Conservation (phyloP, 495 filamentous ascomycete genomes). For the Cercophora sp. region DNA sequence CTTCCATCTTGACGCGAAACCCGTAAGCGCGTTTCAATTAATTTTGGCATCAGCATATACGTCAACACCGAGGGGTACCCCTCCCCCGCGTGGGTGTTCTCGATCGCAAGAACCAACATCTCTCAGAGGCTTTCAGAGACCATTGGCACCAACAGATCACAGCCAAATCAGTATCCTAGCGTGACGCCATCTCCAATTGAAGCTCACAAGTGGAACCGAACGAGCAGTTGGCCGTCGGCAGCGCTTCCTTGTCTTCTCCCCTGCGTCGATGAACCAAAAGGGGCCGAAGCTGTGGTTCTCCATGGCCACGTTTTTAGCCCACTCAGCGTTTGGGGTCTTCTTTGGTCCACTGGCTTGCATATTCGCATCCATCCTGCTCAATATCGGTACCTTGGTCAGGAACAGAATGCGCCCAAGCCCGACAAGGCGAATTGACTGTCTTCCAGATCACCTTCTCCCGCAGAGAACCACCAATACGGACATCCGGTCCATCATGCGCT, state of each 20-base stretch:
- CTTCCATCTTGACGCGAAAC: slow-evolving; percentile 31
- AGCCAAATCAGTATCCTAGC: too few relatives aligned
- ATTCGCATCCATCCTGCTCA: not conserved
- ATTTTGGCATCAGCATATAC: too few relatives aligned
- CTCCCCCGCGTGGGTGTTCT: too few relatives aligned
- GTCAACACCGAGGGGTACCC: too few relatives aligned
- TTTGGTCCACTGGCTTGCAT: slow-evolving; percentile 2
- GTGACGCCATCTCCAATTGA: too few relatives aligned
- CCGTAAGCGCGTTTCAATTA: slow-evolving; percentile 29
- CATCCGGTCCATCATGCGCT: not conserved
- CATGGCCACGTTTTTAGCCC: not conserved
- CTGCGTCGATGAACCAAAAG: too few relatives aligned
- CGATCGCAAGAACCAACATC: too few relatives aligned
- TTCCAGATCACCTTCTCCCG: slow-evolving; percentile 3
- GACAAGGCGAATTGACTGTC: slow-evolving; percentile 1
- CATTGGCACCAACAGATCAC: too few relatives aligned
- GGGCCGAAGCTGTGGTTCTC: not conserved
- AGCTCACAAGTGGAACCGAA: too few relatives aligned
- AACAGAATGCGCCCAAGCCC: not conserved
- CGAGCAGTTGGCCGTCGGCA: too few relatives aligned
- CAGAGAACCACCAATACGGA: not conserved
- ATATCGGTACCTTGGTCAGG: not conserved
- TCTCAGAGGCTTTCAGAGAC: too few relatives aligned
- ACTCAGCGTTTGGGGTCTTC: not conserved
- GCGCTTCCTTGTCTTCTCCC: too few relatives aligned